Evolutionary conservation across 2,329 filamentous ascomycete species (phyloP), one percentile per base, ranked within the genome.

Genomic region (Diaporthe vaccinii): DNA sequence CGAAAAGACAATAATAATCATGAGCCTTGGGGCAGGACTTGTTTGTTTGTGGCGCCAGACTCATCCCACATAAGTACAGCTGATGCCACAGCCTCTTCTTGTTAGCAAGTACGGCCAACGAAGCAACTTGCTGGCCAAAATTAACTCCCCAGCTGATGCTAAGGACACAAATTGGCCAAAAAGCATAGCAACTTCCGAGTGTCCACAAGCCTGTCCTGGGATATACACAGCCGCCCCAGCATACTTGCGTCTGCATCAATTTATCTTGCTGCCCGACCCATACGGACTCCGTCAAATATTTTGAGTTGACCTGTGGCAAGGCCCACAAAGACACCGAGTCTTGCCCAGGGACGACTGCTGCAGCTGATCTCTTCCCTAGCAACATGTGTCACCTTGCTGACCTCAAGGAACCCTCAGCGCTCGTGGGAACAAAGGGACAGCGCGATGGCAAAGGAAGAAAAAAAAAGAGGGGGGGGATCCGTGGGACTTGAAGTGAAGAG

Each of bases 41-140:
- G 62, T 65, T 49, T 55, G 44, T 36, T 69, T 55, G 65, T 69
- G 34, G 65, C 65, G 49, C 14, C 34, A 17, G 46, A n/a, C 14
- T 28, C 49, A 17, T 69, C 12, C 17, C 65, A 55, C 49, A 53
- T 8, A 68, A 68, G 65, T 53, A 68, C 65, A 25, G 65, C 22
- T 39, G 41, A 36, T 34, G 10, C 28, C 28, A 36, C 25, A n/a
- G 44, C 41, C 61, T 49, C 41, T 15, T 49, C 41, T 44, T 46
- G n/a, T 44, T 46, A n/a, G 25, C 31, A 67, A 36, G 41, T 49
- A 46, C 61, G 7, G 15, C 41, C 41, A 44, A 49, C 41, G 9
- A 17, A 49, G 25, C 39, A 31, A 62, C 59, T 62, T 46, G 4
- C 39, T 65, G 25, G 59, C 59, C 59, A 28, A 28, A 31, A 58